Conservation (phyloP, 768 basidiomycete species). For the Pseudohyphozyma bogoriensis region DNA sequence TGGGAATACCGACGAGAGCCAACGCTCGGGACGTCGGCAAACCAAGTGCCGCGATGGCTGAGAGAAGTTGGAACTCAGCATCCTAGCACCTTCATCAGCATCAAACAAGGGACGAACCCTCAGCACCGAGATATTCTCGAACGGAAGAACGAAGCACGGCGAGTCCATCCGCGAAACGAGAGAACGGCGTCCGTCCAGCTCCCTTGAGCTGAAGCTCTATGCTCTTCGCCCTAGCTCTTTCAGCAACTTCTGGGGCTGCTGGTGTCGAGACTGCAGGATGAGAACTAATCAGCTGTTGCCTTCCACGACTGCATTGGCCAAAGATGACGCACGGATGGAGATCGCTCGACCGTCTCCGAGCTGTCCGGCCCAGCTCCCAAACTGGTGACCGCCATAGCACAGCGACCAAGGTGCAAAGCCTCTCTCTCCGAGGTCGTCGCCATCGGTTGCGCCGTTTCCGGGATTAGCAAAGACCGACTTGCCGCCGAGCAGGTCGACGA, state of each 20-base stretch:
- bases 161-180: constrained; percentile 81
- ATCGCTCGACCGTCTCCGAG: constrained; percentile 92
- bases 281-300: neutral
- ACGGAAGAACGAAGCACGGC: constrained; percentile 91
- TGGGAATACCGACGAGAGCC: constrained; percentile 62
- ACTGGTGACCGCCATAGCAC: constrained; percentile 50
- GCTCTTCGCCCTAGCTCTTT: constrained; percentile 9
- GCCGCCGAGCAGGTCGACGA: constrained; percentile 73
- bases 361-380: constrained; percentile 84
- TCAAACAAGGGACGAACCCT: constrained; percentile 55
- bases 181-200: constrained; percentile 85
- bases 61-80: constrained; percentile 39
- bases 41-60: constrained; percentile 58
- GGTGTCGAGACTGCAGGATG: constrained; percentile 15
- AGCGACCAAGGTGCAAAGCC: constrained; percentile 25
- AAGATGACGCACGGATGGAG: constrained; percentile 52
- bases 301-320: neutral
- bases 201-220: constrained; percentile 89
- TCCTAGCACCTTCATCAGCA: no score
- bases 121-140: constrained; percentile 84
- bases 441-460: neutral
- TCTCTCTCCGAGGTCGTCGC: neutral
- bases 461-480: constrained; percentile 53
- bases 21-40: constrained; percentile 86
- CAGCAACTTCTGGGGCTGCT: constrained; percentile 11